Evolutionary conservation across 257 asterid genomes (phyloP).

Genomic region (Orobanche coerulescens): DNA sequence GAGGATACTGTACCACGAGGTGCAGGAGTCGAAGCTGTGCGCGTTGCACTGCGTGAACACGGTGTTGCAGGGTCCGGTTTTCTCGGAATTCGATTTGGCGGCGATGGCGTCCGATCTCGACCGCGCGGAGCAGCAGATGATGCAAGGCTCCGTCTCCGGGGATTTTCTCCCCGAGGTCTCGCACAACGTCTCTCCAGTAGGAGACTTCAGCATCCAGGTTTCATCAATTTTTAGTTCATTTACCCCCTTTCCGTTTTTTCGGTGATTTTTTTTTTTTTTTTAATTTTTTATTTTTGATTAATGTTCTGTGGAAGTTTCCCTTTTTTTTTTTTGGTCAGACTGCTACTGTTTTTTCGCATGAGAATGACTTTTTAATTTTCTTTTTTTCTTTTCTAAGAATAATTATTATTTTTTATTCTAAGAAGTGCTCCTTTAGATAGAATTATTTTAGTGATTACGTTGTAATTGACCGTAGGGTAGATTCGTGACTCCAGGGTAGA

Average conservation of each 20-base stretch:
- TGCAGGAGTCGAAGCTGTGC: conserved; percentile 97
- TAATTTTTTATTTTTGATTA: background rate
- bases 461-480: too few species aligned
- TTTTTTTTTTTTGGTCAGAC: background rate
- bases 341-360: conserved; percentile 26
- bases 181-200: conserved; percentile 61
- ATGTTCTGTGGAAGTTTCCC: too few species aligned
- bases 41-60: conserved; percentile 98
- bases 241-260: background rate
- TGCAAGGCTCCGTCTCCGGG: conserved; percentile 72
- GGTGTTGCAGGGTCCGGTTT: conserved; percentile 89
- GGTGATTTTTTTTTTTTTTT: background rate
- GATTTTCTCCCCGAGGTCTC: conserved; percentile 53
- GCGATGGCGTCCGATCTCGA: conserved; percentile 97
- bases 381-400: too few species aligned
- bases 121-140: conserved; percentile 79
- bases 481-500: too few species aligned
- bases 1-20: conserved; percentile 97
- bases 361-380: too few species aligned
- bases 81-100: conserved; percentile 96
- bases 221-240: too few species aligned
- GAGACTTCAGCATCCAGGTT: conserved; percentile 67
- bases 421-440: too few species aligned
- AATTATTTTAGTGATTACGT: too few species aligned
- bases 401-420: too few species aligned